Percentiles rank a stretch among this genome's conserved stretches.
Conservation (phyloP, 768 basidiomycete species). For the Boletus sp. region DNA sequence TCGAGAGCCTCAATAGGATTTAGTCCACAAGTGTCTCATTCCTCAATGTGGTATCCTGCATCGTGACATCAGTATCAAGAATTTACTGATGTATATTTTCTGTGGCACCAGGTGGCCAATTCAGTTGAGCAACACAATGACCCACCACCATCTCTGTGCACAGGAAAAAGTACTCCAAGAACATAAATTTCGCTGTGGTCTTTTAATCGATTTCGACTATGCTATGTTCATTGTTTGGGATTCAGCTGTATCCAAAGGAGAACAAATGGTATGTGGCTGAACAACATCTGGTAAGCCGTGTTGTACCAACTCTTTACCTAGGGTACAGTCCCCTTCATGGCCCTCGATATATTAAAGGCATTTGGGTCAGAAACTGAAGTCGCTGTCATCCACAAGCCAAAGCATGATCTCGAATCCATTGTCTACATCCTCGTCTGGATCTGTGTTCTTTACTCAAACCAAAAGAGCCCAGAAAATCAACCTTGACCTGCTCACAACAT, state of each 20-base stretch:
- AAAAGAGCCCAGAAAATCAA: not conserved
- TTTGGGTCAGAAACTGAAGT: not conserved
- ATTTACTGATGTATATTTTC: too few species aligned
- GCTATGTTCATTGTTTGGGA: not conserved
- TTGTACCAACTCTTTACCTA: not conserved
- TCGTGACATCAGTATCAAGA: too few species aligned
- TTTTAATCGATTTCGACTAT: conserved; percentile 3
- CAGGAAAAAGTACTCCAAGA: not conserved
- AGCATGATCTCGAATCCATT: conserved; percentile 1
- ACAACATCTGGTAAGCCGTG: not conserved
- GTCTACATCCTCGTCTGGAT: conserved; percentile 4
- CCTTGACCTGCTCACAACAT: not conserved
- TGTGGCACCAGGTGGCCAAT: not conserved
- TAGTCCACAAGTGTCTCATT: too few species aligned
- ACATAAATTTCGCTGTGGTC: not conserved
- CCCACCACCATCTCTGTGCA: not conserved
- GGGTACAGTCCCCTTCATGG: conserved; percentile 6
- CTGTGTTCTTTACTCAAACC: not conserved
- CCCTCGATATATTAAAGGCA: not conserved
- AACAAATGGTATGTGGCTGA: not conserved
- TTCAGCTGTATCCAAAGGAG: not conserved
- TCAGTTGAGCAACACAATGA: not conserved
- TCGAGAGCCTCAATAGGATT: not conserved
- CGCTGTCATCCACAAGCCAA: not conserved
- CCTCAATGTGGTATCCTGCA: too few species aligned